Percentiles rank a stretch among this genome's conserved stretches.
These are phyloP conservation scores for Lactarius hengduanensis DNA, from an alignment of 768 basidiomycete genomes.

Conservation along the genomic window DNA sequence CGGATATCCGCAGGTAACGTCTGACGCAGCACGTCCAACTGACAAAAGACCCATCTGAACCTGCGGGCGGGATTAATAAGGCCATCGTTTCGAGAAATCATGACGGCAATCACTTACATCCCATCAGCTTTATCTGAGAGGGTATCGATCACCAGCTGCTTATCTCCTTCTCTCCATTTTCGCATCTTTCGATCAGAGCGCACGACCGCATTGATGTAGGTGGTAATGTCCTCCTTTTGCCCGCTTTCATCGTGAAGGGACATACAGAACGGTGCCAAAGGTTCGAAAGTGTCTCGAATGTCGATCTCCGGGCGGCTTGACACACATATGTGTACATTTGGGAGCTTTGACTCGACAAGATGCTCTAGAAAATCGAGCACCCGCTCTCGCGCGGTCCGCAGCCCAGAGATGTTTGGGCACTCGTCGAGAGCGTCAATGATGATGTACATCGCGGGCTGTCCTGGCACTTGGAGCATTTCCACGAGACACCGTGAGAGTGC, in stretches of 20 bases:
- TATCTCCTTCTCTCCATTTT: conserved; percentile 4
- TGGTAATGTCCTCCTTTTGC: neutral
- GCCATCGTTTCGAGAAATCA: neutral
- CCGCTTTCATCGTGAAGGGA: conserved; percentile 5
- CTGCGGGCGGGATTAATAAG: neutral
- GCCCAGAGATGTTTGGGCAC: neutral
- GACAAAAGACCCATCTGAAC: conserved; percentile 14
- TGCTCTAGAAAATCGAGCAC: neutral
- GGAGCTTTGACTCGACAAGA: neutral
- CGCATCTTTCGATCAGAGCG: neutral
- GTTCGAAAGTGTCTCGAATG: neutral
- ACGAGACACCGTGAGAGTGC: too few species aligned
- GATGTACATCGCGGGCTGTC: too few species aligned
- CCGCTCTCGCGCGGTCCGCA: neutral
- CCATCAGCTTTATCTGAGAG: conserved; percentile 7
- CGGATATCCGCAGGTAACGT: neutral
- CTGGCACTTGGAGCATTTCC: too few species aligned
- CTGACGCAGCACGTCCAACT: neutral
- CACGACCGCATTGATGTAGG: neutral
- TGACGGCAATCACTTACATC: neutral
- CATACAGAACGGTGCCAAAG: neutral
- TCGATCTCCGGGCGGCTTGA: conserved; percentile 6
- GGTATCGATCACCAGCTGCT: neutral
- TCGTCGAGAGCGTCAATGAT: conserved; percentile 10
- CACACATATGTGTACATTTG: conserved; percentile 10